Percentiles rank a stretch among this genome's conserved stretches.
These are phyloP conservation scores for Gillenia trifoliata DNA, from an alignment of 306 rosid genomes.

Conservation along the genomic window DNA sequence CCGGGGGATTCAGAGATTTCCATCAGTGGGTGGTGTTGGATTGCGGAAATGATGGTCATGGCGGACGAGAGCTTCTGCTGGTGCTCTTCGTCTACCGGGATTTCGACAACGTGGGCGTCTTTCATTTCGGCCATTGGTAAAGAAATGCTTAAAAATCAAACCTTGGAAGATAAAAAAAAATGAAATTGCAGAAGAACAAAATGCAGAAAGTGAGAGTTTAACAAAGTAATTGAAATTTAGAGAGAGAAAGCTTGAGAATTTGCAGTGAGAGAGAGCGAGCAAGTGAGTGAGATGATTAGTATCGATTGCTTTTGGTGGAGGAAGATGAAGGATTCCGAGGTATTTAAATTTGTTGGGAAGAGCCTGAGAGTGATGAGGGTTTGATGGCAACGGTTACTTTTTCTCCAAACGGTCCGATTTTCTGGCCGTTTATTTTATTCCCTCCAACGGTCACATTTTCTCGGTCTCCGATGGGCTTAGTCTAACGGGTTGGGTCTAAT, in stretches of 20 bases:
- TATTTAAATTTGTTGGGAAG: constrained; percentile 5
- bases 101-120: constrained; percentile 64
- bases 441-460: constrained; percentile 12
- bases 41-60: constrained; percentile 36
- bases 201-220: neutral
- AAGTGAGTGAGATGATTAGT: neutral
- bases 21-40: constrained; percentile 74
- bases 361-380: neutral
- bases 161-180: neutral
- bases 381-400: constrained; percentile 5
- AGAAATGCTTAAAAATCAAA: neutral
- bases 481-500: neutral
- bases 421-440: neutral
- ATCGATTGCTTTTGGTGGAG: constrained; percentile 9
- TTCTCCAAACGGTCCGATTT: constrained; percentile 10
- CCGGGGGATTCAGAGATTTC: constrained; percentile 79
- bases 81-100: constrained; percentile 66
- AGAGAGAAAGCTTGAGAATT: neutral
- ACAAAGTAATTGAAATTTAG: neutral
- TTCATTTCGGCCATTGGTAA: constrained; percentile 54
- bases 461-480: neutral
- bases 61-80: constrained; percentile 29
- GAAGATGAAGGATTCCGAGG: neutral
- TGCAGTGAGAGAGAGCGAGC: neutral
- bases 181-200: neutral